phyloP scores from a whole-genome alignment of 2,329 filamentous ascomycete species.

The Diaporthe destruens region DNA sequence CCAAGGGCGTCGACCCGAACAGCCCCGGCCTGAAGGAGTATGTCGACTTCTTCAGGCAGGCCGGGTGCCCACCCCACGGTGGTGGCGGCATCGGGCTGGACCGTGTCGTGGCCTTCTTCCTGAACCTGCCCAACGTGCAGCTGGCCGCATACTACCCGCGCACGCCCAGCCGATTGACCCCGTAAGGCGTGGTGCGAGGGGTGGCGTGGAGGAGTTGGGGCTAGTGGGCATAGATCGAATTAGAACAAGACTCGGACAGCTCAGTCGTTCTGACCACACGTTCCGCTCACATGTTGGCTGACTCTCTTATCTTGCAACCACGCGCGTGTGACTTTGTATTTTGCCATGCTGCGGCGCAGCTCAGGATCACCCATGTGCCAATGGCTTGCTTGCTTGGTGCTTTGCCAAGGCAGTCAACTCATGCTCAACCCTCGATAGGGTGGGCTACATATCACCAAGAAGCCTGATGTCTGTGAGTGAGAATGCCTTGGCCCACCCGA shows the following conservation, averaged over 20 bases:
- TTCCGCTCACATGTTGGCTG: background rate
- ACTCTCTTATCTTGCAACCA: background rate
- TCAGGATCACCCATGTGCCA: background rate
- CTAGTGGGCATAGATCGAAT: slow-evolving; percentile 10
- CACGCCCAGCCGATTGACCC: slow-evolving; percentile 70
- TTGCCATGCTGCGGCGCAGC: no score
- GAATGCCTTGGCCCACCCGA: background rate
- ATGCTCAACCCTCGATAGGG: background rate
- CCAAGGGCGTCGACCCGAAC: slow-evolving; percentile 83
- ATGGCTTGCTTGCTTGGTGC: background rate
- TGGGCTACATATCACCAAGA: background rate
- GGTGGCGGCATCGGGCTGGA: slow-evolving; percentile 92
- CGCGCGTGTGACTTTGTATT: background rate
- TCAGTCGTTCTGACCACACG: background rate
- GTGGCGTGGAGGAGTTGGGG: background rate
- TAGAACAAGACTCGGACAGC: background rate
- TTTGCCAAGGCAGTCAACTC: background rate
- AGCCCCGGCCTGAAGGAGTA: slow-evolving; percentile 87
- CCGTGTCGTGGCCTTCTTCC: slow-evolving; percentile 79
- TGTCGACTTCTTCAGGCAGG: slow-evolving; percentile 82
- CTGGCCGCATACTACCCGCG: slow-evolving; percentile 69
- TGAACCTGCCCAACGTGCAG: slow-evolving; percentile 71
- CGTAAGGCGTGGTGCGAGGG: slow-evolving; percentile 51
- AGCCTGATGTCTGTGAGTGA: background rate
- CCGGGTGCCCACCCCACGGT: slow-evolving; percentile 89